phyloP scores from a whole-genome alignment of 2,329 filamentous ascomycete species.

The Xylaria sp. region DNA sequence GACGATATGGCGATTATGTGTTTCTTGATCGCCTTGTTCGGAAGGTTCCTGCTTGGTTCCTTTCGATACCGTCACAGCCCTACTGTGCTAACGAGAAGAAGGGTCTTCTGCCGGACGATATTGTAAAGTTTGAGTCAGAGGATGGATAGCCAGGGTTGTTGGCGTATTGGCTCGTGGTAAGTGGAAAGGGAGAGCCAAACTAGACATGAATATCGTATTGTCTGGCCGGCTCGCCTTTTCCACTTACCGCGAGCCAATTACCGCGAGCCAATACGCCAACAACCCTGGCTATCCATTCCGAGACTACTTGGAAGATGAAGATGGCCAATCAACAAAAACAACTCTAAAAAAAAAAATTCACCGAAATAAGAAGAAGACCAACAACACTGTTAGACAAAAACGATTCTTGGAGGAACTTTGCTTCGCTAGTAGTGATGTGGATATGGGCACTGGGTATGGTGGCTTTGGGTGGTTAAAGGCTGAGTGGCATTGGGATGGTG shows the following conservation, averaged over 20 bases:
- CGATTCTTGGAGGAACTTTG: not conserved
- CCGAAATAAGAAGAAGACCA: not conserved
- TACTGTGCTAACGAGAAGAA: no score
- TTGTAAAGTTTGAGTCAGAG: no score
- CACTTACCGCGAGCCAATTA: no score
- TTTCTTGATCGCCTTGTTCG: no score
- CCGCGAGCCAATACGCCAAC: conserved; percentile 11
- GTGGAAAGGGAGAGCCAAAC: no score
- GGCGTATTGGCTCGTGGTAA: no score
- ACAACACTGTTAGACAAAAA: not conserved
- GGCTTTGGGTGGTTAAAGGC: not conserved
- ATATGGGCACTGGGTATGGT: not conserved
- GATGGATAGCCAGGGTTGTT: no score
- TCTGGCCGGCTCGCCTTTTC: no score
- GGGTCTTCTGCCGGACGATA: not conserved
- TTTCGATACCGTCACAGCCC: no score
- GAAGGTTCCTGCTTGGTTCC: no score
- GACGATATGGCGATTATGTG: no score
- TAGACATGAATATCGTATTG: conserved; percentile 22
- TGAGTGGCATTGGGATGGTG: not conserved
- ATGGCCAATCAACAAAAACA: conserved; percentile 18
- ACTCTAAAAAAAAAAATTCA: no score
- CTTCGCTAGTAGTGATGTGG: not conserved
- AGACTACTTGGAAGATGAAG: conserved; percentile 37
- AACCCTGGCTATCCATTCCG: conserved; percentile 19